Evolutionary conservation across 1,284 basidiomycete genomes (phyloP), one percentile per base, ranked within the genome.

Genomic region (Melanopsichium pennsylvanicum): DNA sequence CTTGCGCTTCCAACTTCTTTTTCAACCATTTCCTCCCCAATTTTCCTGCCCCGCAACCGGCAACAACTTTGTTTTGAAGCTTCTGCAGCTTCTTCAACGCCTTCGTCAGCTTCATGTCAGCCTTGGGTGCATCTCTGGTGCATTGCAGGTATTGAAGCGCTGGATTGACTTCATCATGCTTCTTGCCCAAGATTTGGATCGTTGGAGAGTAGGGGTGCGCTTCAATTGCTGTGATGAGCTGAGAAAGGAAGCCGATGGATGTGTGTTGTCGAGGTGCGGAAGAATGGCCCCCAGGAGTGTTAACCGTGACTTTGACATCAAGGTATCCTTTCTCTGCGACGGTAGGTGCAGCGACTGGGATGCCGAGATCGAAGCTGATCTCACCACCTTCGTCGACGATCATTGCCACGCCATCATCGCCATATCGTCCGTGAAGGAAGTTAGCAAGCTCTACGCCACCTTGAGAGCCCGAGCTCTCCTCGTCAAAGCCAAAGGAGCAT

Each of bases 271-370:
- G 87, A 15, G 88, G 88, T 9, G 84, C 82, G 44, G 86, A 88
- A 5, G 87, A 88, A 76, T 90, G 89, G 0, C 89, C 89, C 9
- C 89, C 89, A 2, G 84, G 83, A 2, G 87, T 61, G 7, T 64
- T 31, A 10, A 79, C 61, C 1, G 49, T 47, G 10, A 80, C 32
- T 10, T 48, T 23, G 3, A 71, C 68, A 46, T 79, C 72, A 34
- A 87, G 63, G 69, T 86, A 86, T 0, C 88, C 89, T 75, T 89
- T 90, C 82, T 90, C 88, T 1, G 83, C 84, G 5, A 88, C 84
- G 6, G 83, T 84, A 2, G 86, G 87, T 0, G 82, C 35, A 15
- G 77, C 77, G n/a, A 78, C 57, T 2, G 67, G 51, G 6, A 72
- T 39, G n/a, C 75, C 70, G 4, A 63, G 49, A 11, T 31, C 33